Evolutionary conservation across 2,329 filamentous ascomycete genomes (phyloP), one percentile per base, ranked within the genome.

Genomic region (Fusarium mangiferae): DNA sequence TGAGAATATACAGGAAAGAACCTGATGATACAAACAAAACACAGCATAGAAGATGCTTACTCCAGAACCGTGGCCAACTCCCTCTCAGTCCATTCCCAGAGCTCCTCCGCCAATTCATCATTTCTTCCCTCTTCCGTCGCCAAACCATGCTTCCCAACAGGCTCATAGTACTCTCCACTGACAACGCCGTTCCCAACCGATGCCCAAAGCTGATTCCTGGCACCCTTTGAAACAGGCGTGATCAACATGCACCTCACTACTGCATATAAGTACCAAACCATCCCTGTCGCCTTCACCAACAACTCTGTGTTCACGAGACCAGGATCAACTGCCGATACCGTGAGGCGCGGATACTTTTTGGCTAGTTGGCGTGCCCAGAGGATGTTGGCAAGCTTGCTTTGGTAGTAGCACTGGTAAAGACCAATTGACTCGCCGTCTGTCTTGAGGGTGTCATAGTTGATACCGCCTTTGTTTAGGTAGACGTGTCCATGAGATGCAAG

Each of bases 41-140:
- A 18, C 3, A 5, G 2, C 4, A 14, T 5, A 18, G 15, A 10
- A 24, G 0, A 4, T 7, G 38, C 5, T 13, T 17, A 22, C 2
- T 38, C 20, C 15, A 17, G 7, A 10, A 38, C 20, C 5, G 7
- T 7, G 0, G 10, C 24, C 7, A 54, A n/a, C 11, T 54, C 24
- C 4, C 4, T 39, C 15, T 54, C 51, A 10, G 51, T 54, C 51
- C 51, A 54, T 0, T n/a, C 20, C 35, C 51, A 54, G 15, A 54
- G 51, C 6, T 4, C 0, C 24, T 39, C 5, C 1, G 33, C 51
- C 11, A 54, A 4, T 20, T 10, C 4, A 13, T 39, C 24, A n/a
- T 54, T 20, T 13, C 35, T n/a, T 6, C 51, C 51, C 24, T 54
- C 35, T 14, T 54, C 51, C 2, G 35, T 54, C 6, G 20, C 35